phyloP scores from a whole-genome alignment of 768 basidiomycete genomes.

The Pleurotus tuoliensis region DNA sequence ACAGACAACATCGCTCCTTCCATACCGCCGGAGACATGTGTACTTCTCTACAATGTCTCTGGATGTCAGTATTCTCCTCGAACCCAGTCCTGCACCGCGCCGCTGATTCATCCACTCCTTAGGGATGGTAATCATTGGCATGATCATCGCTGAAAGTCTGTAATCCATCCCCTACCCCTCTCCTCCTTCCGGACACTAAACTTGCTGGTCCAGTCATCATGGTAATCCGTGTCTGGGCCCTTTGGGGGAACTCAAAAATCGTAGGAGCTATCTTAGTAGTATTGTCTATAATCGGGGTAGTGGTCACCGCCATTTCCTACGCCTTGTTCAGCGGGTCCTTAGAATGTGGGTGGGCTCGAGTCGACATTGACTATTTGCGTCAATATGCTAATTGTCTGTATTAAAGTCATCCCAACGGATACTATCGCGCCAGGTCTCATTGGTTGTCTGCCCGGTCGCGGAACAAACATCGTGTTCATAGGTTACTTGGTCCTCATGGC shows the following conservation, averaged over 20 bases:
- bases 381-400: neutral
- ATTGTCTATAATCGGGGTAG: neutral
- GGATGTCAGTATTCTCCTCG: neutral
- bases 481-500: constrained; percentile 2
- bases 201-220: neutral
- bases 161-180: neutral
- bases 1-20: constrained; percentile 1
- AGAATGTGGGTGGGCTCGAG: neutral
- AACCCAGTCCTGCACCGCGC: neutral
- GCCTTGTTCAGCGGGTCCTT: neutral
- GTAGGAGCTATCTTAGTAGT: neutral
- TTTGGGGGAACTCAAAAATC: neutral
- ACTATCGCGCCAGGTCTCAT: neutral
- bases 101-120: neutral
- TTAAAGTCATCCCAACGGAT: constrained; percentile 1
- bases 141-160: constrained; percentile 1
- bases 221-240: constrained; percentile 8
- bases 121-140: constrained; percentile 5
- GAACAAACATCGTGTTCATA: constrained; percentile 3
- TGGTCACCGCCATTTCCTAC: neutral
- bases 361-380: neutral
- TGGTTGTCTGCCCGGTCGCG: constrained; percentile 1
- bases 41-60: neutral
- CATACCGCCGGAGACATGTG: neutral
- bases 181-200: neutral